Base-by-base conservation (phyloP, 2,329 filamentous ascomycete genomes). In the Hypoxylon sp. region DNA sequence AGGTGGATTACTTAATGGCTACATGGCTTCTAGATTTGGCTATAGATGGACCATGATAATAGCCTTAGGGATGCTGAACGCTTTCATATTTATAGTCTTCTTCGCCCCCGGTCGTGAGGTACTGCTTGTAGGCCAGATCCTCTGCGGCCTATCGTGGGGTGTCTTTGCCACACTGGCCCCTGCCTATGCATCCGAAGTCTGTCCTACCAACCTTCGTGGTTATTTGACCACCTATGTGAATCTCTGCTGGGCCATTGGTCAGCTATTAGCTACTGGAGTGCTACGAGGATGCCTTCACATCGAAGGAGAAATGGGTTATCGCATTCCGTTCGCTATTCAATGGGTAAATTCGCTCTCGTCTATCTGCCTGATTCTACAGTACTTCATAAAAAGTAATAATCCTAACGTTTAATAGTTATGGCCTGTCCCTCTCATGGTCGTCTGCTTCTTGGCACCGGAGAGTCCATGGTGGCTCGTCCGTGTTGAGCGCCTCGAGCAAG, bases 391-490 rank as follows among this genome's bases (percentile, higher is more conserved):
- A 24, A 8, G n/a, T 19, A 33, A 8, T 4, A 5, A 3, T 26
- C 11, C 59, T 66, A 48, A 66, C 52, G 5, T 11, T 17, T 55
- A 35, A 57, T 52, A 77, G 75, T 26, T 79, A 1, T 85, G 82
- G 79, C 81, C 82, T 2, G 74, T 81, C 0, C 79, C 82, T 1
- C 73, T 85, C 0, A 74, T 84, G 56, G 69, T 82, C 0, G 73
- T 78, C 1, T 78, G 80, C 10, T 72, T 76, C 26, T 78, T 84
- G n/a, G 81, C 82, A 4, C 83, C 83, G 1, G 83, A 85, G 69
- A 83, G 80, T 33, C 83, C 83, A 0, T 85, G 83, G 81, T 83
- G 80, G 78, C 78, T 82, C 3, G 80, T 84, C 29, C 80, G 83
- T 4, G 72, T 78, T 2, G 80, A 80, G 5, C 78, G 78, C 5